phyloP scores from a whole-genome alignment of 441 rosid genomes.

The Pelargonium exstipulatum region DNA sequence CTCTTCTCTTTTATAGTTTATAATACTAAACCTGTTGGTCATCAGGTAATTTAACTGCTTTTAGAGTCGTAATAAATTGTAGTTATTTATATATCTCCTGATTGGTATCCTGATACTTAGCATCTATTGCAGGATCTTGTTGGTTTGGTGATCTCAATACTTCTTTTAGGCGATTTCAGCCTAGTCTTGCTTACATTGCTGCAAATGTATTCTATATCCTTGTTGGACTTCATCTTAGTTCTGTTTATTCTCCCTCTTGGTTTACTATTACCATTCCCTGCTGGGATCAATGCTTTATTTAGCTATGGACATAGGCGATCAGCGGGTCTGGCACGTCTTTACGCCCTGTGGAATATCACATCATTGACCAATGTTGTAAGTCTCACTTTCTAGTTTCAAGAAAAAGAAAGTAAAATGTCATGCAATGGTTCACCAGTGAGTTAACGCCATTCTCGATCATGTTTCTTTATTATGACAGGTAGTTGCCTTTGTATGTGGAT shows the following conservation, averaged over 20 bases:
- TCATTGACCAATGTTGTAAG: slow-evolving; percentile 94
- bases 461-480: slow-evolving; percentile 38
- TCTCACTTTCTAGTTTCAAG: slow-evolving; percentile 19
- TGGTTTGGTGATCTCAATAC: slow-evolving; percentile 93
- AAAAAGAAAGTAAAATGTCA: background rate
- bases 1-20: slow-evolving; percentile 85
- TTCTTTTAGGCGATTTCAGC: slow-evolving; percentile 98
- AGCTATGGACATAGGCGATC: slow-evolving; percentile 99
- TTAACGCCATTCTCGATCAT: background rate
- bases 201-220: slow-evolving; percentile 87
- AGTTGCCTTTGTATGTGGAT: slow-evolving; percentile 91
- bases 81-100: slow-evolving; percentile 10
- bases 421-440: background rate
- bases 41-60: slow-evolving; percentile 54
- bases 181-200: slow-evolving; percentile 95
- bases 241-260: slow-evolving; percentile 88
- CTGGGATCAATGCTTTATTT: slow-evolving; percentile 97
- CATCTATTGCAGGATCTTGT: slow-evolving; percentile 79
- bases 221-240: slow-evolving; percentile 76
- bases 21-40: slow-evolving; percentile 99
- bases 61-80: slow-evolving; percentile 12
- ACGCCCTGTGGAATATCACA: slow-evolving; percentile 91
- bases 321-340: slow-evolving; percentile 93
- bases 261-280: slow-evolving; percentile 95
- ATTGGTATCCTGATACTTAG: background rate